Percentiles rank a stretch among this genome's conserved stretches.
phyloP scores from a whole-genome alignment of 768 basidiomycete genomes.

The Coprinopsis cinerea region DNA sequence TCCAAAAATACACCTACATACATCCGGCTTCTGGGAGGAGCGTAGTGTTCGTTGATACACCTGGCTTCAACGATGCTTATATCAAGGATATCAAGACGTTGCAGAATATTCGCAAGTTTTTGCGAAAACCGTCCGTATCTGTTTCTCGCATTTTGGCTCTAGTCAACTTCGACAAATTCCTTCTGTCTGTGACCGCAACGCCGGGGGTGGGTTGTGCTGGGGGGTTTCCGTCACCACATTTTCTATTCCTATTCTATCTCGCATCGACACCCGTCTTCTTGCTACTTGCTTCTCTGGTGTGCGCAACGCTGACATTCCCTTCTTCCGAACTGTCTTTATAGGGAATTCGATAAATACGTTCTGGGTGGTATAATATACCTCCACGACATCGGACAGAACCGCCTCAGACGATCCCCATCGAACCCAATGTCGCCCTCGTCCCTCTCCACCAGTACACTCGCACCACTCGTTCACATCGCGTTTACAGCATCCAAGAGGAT shows the following conservation, averaged over 20 bases:
- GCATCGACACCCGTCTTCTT: no score
- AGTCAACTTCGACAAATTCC: not conserved
- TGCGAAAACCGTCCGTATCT: not conserved
- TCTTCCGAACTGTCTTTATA: not conserved
- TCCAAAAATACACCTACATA: not conserved
- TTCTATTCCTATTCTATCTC: no score
- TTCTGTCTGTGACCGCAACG: no score
- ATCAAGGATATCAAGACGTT: constrained; percentile 13
- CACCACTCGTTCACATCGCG: not conserved
- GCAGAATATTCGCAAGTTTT: constrained; percentile 2
- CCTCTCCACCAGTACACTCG: not conserved
- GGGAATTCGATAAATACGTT: not conserved
- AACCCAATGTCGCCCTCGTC: not conserved
- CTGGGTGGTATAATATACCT: not conserved
- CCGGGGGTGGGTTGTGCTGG: no score
- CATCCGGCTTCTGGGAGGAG: not conserved
- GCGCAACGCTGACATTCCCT: no score
- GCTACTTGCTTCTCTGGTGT: no score
- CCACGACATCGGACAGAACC: not conserved
- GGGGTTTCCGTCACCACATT: no score
- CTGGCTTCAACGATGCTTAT: constrained; percentile 19
- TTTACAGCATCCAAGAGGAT: not conserved
- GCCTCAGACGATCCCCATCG: not conserved
- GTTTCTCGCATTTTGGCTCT: not conserved
- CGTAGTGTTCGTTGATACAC: constrained; percentile 15